Evolutionary conservation across 108 stramenopile species (phyloP), one percentile per base, ranked within the genome.

Genomic region (Stephanodiscus minutulus): DNA sequence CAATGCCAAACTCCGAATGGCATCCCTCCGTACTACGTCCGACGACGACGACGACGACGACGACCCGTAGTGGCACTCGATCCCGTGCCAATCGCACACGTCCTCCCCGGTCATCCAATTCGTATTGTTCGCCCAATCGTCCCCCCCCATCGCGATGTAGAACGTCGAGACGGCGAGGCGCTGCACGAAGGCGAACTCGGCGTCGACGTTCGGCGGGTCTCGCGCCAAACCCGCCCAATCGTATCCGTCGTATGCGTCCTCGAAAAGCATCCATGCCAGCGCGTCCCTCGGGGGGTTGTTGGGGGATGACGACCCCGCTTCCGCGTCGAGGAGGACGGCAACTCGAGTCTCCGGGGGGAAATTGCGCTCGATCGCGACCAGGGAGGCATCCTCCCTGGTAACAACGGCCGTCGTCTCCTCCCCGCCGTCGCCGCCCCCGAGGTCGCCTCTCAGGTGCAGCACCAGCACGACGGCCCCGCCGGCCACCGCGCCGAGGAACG

Each of bases 41-140:
- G 56, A 18, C 47, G 28, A 33, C 64, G 28, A 28, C 64, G 25
- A 49, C 46, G 5, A 50, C 24, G 12, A 36, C 60, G 31, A 28
- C 48, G 52, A 29, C 21, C 47, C 56, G 29, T 22, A 58, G 10
- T n/a, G n/a, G 31, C 81, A 82, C 52, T 66, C 72, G 22, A 82
- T 71, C 18, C 81, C 81, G 47, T 44, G 50, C 81, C 81, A 82
- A 6, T 56, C 54, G 36, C 81, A 82, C 1, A 73, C 81, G 21
- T 66, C 33, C 12, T n/a, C 2, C 13, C 39, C 53, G 5, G 58
- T 77, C 56, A 55, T 61, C 81, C 81, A 82, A 43, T 59, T 52
- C 8, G 43, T 56, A 37, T 43, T 31, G 15, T 73, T 39, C n/a
- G 48, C 43, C 81, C 81, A 82, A 55, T 77, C 27, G 10, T 41